A percentile compares a stretch with the other conserved stretches of the same genome.
Conservation (phyloP, 2,329 filamentous ascomycete species). For the Fusarium lyarnte region DNA sequence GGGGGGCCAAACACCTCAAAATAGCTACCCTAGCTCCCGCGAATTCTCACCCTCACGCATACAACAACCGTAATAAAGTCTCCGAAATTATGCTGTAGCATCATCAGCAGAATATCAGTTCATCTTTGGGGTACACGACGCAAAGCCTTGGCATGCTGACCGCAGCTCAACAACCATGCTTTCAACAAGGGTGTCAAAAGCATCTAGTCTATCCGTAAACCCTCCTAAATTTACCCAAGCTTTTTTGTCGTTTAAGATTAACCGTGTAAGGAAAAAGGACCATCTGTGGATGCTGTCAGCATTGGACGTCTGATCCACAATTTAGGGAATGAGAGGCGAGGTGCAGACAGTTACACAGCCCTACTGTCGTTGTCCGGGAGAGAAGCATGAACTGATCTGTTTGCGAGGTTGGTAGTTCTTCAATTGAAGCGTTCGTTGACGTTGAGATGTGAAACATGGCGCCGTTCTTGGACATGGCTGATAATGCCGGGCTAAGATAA, state of each 20-base stretch:
- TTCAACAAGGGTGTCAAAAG: not conserved
- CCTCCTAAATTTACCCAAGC: fast-evolving
- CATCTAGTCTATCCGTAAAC: too few relatives aligned
- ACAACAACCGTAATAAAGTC: not conserved
- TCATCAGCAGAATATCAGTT: not conserved
- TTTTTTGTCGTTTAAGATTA: not conserved
- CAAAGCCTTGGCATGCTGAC: constrained; percentile 2
- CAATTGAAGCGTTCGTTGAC: not conserved
- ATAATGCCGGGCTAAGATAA: not conserved
- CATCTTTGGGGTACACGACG: not conserved
- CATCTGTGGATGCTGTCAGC: constrained; percentile 21
- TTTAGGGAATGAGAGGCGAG: constrained; percentile 23
- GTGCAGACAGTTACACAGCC: constrained; percentile 24
- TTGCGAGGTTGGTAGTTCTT: not conserved
- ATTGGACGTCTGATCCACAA: constrained; percentile 1
- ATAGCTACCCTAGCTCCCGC: not conserved
- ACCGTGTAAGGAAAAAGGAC: not conserved
- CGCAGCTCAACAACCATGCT: not conserved
- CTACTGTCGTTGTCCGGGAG: not conserved
- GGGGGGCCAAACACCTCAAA: not conserved
- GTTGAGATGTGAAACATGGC: constrained; percentile 3
- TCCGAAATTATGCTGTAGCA: not conserved
- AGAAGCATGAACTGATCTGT: not conserved
- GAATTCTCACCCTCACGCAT: not conserved
- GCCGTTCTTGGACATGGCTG: constrained; percentile 8